Evolutionary conservation across 352 stramenopile species (phyloP), one percentile per base, ranked within the genome.

Genomic region (Sclerospora graminicola): DNA sequence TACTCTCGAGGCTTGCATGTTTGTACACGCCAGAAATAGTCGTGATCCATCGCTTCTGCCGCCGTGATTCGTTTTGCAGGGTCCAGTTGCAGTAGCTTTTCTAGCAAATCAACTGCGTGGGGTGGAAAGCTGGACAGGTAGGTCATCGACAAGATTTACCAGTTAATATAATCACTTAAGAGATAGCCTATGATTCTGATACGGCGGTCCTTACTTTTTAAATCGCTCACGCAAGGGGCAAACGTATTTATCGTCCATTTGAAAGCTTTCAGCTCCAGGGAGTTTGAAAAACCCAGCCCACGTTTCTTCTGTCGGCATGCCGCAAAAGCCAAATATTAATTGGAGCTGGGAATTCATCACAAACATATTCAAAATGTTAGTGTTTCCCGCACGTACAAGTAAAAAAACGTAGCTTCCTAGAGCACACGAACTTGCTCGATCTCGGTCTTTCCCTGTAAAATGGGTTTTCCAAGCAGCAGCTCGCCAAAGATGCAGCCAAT

Each of bases 41-140:
- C 76, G 69, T 99, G 96, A 33, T 97, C 81, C 63, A 98, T 81
- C 6, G 95, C 94, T 39, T 97, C 87, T 8, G 92, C 73, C 4
- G 92, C 93, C 9, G 94, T 95, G 37, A 98, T 94, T 28, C 95
- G 70, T 47, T 95, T 85, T 3, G 82, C 70, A 15, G 95, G 94
- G 62, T 99, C 93, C 34, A 98, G 89, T 32, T 94, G 93, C 24
- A 99, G 53, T 51, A 98, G 79, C 45, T 96, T 92, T 45, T 86
- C 76, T 13, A 98, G 57, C 47, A 98, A 66, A 59, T 98, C 89
- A 23, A 97, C 50, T 11, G 78, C 75, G 24, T 84, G 65, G 0
- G 71, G 63, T 23, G 81, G 76, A 34, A 89, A 88, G 31, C 81
- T 90, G 47, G n/a, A 43, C n/a, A n/a, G n/a, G n/a, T n/a, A n/a